Conservation (phyloP, 441 rosid genomes). For the Gossypium gossypioides region DNA sequence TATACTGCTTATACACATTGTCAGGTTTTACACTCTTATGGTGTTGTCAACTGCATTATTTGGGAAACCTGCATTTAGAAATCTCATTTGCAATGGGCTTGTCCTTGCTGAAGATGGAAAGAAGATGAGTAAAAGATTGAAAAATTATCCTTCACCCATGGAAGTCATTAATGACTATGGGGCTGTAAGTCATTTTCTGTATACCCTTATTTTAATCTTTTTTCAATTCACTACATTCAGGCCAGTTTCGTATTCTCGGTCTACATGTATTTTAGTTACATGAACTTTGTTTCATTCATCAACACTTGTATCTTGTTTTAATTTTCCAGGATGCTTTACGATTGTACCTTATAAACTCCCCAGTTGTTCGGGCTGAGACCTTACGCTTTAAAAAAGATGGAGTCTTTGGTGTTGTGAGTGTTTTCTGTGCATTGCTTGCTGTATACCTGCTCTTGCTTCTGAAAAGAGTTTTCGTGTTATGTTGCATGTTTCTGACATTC, state of each 20-base stretch:
- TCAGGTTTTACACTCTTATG: slow-evolving; percentile 97
- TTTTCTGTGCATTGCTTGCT: slow-evolving; percentile 4
- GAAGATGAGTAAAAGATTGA: slow-evolving; percentile 88
- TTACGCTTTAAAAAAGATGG: slow-evolving; percentile 88
- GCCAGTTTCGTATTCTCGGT: background rate
- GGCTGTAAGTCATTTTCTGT: slow-evolving; percentile 52
- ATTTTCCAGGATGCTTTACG: slow-evolving; percentile 78
- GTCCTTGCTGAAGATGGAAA: slow-evolving; percentile 96
- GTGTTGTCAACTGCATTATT: slow-evolving; percentile 94
- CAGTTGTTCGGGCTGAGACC: slow-evolving; percentile 94
- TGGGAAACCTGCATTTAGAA: slow-evolving; percentile 85
- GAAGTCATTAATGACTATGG: slow-evolving; percentile 87
- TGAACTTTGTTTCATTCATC: slow-evolving; percentile 5
- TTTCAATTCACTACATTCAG: background rate
- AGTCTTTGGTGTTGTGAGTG: slow-evolving; percentile 88
- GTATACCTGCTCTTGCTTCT: slow-evolving; percentile 8
- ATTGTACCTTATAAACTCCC: slow-evolving; percentile 88
- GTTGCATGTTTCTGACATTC: background rate
- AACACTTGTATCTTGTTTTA: slow-evolving; percentile 2
- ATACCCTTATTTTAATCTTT: background rate
- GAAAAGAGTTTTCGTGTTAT: background rate
- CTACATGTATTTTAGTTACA: background rate
- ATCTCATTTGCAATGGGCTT: slow-evolving; percentile 94
- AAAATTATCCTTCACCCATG: slow-evolving; percentile 84
- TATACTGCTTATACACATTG: background rate